Evolutionary conservation across 2,329 filamentous ascomycete species (phyloP).

Genomic region (Fusarium subglutinans): DNA sequence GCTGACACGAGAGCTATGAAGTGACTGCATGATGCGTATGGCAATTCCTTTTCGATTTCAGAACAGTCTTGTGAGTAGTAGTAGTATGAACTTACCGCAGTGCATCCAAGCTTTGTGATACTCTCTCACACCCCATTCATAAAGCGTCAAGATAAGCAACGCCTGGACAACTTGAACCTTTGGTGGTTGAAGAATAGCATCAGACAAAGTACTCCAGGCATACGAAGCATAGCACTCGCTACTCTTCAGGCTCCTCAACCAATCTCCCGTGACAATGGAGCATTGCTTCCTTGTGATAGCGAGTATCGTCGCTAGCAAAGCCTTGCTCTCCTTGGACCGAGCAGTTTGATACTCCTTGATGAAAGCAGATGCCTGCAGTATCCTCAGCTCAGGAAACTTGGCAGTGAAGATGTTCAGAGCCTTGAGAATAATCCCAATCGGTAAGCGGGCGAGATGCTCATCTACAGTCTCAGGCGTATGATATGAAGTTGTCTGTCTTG

Average conservation of each 20-base stretch:
- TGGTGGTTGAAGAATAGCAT: constrained; percentile 29
- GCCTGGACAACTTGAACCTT: constrained; percentile 49
- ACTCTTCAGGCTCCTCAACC: constrained; percentile 5
- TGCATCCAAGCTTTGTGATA: constrained; percentile 57
- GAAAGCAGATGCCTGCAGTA: constrained; percentile 47
- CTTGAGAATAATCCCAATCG: constrained; percentile 43
- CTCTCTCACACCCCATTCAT: constrained; percentile 55
- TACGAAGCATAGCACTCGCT: constrained; percentile 26
- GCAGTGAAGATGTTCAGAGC: constrained; percentile 48
- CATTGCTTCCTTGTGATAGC: constrained; percentile 31
- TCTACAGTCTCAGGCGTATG: constrained; percentile 18
- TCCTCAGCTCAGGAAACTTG: constrained; percentile 48
- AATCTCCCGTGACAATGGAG: constrained; percentile 11
- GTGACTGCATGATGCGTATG: constrained; percentile 39
- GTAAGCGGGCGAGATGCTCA: constrained; percentile 40
- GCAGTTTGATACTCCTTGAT: constrained; percentile 36
- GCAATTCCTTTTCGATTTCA: constrained; percentile 21
- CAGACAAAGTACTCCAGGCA: constrained; percentile 15
- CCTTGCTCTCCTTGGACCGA: constrained; percentile 41
- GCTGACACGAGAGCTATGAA: constrained; percentile 34
- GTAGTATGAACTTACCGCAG: constrained; percentile 19
- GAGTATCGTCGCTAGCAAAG: constrained; percentile 27
- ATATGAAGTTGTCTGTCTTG: background rate
- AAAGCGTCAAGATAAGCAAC: constrained; percentile 51
- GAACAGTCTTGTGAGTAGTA: fast-evolving